Conservation (phyloP, 306 rosid species). For the Vachellia pachyceras region DNA sequence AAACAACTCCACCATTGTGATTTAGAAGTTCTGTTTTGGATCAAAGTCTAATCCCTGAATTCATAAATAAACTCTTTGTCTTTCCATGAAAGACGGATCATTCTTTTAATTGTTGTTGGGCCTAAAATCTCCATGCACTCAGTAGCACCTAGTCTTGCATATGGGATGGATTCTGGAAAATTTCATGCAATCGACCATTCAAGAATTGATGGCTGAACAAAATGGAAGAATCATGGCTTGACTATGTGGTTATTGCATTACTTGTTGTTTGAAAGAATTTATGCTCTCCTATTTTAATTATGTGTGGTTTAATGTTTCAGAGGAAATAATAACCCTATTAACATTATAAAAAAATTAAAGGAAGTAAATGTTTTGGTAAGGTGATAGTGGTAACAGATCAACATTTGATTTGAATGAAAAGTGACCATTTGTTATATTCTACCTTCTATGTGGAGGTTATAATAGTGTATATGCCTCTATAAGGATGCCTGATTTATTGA, state of each 20-base stretch:
- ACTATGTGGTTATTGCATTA: background rate
- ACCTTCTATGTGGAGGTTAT: background rate
- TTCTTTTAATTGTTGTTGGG: background rate
- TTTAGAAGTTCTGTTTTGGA: no score
- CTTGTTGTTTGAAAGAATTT: background rate
- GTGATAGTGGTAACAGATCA: background rate
- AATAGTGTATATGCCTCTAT: background rate
- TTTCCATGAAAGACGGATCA: background rate
- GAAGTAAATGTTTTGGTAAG: background rate
- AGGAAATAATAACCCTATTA: background rate
- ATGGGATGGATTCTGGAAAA: background rate
- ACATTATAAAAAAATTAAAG: background rate
- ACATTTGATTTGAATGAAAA: slow-evolving; percentile 21
- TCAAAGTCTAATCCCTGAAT: no score
- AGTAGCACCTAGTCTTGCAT: no score
- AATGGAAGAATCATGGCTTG: background rate
- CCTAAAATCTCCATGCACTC: background rate
- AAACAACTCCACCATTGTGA: no score
- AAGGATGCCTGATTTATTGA: slow-evolving; percentile 45
- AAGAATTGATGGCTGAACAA: background rate
- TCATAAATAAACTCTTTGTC: background rate
- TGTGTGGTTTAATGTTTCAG: background rate
- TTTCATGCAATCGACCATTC: background rate
- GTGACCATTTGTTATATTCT: background rate
- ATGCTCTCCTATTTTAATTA: background rate